Evolutionary conservation across 192 early-diverging fungal species (phyloP), one percentile per base, ranked within the genome.

Genomic region (Gaertneriomyces semiglobifer): DNA sequence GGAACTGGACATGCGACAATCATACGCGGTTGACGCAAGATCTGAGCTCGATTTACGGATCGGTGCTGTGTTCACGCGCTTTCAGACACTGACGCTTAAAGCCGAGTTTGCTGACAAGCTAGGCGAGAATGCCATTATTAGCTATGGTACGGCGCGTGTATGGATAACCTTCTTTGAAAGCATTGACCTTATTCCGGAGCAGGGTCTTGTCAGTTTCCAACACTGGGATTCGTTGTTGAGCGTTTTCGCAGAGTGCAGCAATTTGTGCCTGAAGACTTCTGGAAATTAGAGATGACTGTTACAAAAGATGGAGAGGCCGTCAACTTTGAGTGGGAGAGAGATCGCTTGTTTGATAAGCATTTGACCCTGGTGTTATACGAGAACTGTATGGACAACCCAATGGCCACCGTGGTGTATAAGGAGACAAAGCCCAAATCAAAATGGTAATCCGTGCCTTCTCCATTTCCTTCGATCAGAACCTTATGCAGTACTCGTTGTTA

Each of bases 171-270:
- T n/a, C 18, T 64, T 12, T 64, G 6, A 18, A 11, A 60, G 7
- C 42, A 20, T 52, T 44, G n/a, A 16, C 20, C 41, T 8, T 4
- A 11, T 63, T 20, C 42, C 39, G 18, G 9, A 5, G 10, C 20
- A 90, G 90, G 94, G 6, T 82, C 91, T 9, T 98, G 96, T 73
- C 96, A 98, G 74, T 95, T 98, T 52, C 96, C 96, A 3, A 98
- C 95, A 0, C 64, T 98, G 10, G 96, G 95, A 0, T 98, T 98
- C 74, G 87, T 98, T 6, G 96, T 98, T 6, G 91, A 94, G 58
- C 86, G 88, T 60, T 96, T 84, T 66, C 68, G 83, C 47, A 81
- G 86, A 56, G 81, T 86, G 6, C 80, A 91, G 52, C 77, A 77
- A 25, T 99, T 99, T 81, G 79, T 89, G 1, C 81, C 89, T n/a